Evolutionary conservation across 148 eudicot species (phyloP), one percentile per base, ranked within the genome.

Genomic region (Rhododendron kiyosumense): DNA sequence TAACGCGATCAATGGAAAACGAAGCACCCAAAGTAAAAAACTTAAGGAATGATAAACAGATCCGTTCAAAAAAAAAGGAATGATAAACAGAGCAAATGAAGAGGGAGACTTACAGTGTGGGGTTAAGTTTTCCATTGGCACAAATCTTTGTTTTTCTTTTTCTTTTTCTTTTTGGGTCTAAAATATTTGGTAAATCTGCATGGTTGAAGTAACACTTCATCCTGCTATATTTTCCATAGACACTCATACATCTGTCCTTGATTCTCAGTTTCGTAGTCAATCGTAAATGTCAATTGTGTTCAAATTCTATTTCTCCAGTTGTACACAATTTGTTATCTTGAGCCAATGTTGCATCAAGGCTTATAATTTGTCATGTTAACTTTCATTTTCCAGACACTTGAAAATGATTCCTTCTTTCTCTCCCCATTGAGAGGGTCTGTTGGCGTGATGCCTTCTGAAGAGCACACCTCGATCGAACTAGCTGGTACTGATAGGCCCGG

Each of bases 401-500:
- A 92, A 90, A 90, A 88, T 73, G 94, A 94, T 76, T 79, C 94
- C 41, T 90, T 90, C 30, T 93, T 88, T 71, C 84, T 88, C 77
- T 86, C 93, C 52, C 87, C 95, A 28, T 85, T 91, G 59, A 88
- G 92, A 81, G 94, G 88, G 51, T 91, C 93, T n/a, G 98, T 95
- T 52, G 98, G 99, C 54, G 87, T 95, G 74, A 88, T 84, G 90
- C 95, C 99, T 20, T 89, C 96, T 0, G 94, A 91, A 87, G 93
- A 93, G 75, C 89, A 94, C 89, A 96, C 99, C 54, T 90, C 93
- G 51, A 95, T 95, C 17, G 98, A 95, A 89, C 92, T 95, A 79
- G 90, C 92, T 6, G 98, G 98, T 85, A 92, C 90, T 28, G 98
- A 95, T 87, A 90, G 98, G 82, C 98, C 98, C 7, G 98, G 96